Evolutionary conservation across 2,329 filamentous ascomycete species (phyloP).

Genomic region (Aspergillus spinulosporus): DNA sequence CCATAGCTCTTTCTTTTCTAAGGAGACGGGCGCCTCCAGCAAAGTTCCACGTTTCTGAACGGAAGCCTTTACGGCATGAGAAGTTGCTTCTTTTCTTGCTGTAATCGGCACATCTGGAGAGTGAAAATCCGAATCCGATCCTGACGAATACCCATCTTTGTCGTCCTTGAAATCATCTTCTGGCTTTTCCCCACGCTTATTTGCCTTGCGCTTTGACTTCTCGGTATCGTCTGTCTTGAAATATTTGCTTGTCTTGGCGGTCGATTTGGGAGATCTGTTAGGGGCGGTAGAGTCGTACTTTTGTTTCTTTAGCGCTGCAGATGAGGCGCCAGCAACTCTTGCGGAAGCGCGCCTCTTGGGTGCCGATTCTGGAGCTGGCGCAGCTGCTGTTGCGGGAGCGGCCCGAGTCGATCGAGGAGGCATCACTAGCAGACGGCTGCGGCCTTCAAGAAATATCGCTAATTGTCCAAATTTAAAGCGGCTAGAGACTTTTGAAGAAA

Average conservation of each 20-base stretch:
- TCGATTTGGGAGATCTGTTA: slow-evolving; percentile 33
- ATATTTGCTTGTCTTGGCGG: slow-evolving; percentile 54
- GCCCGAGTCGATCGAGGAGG: slow-evolving; percentile 41
- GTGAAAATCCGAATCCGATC: slow-evolving; percentile 7
- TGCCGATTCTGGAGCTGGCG: slow-evolving; percentile 30
- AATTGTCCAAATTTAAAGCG: neutral
- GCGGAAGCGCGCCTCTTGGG: slow-evolving; percentile 39
- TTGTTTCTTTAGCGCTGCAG: slow-evolving; percentile 34
- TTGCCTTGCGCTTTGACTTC: slow-evolving; percentile 34
- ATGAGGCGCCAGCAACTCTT: slow-evolving; percentile 29
- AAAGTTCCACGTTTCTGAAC: neutral
- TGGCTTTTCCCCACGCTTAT: slow-evolving; percentile 24
- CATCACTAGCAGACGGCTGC: slow-evolving; percentile 25
- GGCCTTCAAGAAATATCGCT: neutral
- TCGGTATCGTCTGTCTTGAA: slow-evolving; percentile 46
- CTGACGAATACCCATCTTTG: slow-evolving; percentile 10
- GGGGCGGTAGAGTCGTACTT: slow-evolving; percentile 27
- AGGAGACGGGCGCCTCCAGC: neutral
- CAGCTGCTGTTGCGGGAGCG: slow-evolving; percentile 32
- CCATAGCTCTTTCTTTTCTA: slow-evolving; percentile 55
- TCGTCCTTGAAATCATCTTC: slow-evolving; percentile 13
- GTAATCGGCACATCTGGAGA: slow-evolving; percentile 1
- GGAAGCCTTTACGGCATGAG: slow-evolving; percentile 2
- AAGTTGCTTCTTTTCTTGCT: neutral
- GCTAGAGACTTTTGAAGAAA: neutral